These are phyloP conservation scores for Aspergillus sojae DNA, from an alignment of 2,329 filamentous ascomycete genomes.

Conservation along the genomic window DNA sequence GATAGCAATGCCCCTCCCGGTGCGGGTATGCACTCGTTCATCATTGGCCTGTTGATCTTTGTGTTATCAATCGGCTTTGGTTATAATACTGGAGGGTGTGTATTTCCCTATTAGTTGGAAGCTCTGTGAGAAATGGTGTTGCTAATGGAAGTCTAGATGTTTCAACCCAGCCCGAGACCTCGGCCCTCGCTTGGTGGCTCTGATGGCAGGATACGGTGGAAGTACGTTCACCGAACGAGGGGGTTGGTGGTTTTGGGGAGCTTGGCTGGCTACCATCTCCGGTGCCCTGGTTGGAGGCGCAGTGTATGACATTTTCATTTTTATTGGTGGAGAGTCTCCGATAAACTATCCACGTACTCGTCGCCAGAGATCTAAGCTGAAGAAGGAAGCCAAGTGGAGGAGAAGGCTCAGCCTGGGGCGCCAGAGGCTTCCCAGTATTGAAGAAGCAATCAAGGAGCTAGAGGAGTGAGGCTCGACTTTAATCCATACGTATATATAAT, in stretches of 20 bases:
- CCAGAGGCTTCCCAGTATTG: slow-evolving; percentile 23
- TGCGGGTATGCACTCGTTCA: slow-evolving; percentile 44
- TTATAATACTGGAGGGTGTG: slow-evolving; percentile 40
- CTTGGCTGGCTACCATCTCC: slow-evolving; percentile 37
- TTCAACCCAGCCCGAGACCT: slow-evolving; percentile 42
- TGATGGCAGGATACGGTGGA: slow-evolving; percentile 37
- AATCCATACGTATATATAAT: background rate
- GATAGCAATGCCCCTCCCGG: slow-evolving; percentile 49
- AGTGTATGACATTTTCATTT: slow-evolving; percentile 41
- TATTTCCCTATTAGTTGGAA: background rate
- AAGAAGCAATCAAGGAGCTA: slow-evolving; percentile 13
- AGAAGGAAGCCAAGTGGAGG: slow-evolving; percentile 24
- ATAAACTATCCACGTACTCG: slow-evolving; percentile 48
- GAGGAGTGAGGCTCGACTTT: background rate
- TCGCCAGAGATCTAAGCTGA: slow-evolving; percentile 41
- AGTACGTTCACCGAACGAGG: slow-evolving; percentile 26
- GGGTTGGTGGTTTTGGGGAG: slow-evolving; percentile 41
- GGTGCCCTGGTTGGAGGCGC: slow-evolving; percentile 36
- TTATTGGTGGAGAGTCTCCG: slow-evolving; percentile 42
- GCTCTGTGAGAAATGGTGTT: background rate
- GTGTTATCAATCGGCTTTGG: slow-evolving; percentile 26
- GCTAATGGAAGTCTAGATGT: slow-evolving; percentile 20
- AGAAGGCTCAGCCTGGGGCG: slow-evolving; percentile 18
- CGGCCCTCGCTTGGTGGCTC: slow-evolving; percentile 35
- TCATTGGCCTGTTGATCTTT: slow-evolving; percentile 20